Base-by-base conservation (phyloP, 2,329 filamentous ascomycete genomes). In the Fusarium sp. region DNA sequence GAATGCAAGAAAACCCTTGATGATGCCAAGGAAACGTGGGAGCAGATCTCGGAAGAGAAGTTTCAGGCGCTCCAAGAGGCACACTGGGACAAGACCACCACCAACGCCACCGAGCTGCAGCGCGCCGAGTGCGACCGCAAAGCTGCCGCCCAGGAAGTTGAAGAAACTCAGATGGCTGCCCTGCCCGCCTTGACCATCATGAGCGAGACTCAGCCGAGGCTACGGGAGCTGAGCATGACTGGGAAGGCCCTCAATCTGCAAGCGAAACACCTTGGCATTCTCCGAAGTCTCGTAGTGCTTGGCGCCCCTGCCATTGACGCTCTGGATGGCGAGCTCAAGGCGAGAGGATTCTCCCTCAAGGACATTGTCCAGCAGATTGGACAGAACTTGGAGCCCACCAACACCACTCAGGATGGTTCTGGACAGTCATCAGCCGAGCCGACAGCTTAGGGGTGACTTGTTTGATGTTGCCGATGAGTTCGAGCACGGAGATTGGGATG, bases 61-160 rank as follows among this genome's bases (percentile, higher is more conserved):
- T 64, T 64, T 27, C 29, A 53, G 14, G 62, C 27, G 6, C 53
- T 65, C 4, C 34, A 53, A 6, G 27, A 53, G 18, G 34, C 51
- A 13, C 18, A 64, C 14, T 10, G 14, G 20, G 23, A 10, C 20
- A 54, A 64, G 20, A 11, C 44, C 6, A 14, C 61, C 5, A 25
- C 23, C 10, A 53, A 53, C 10, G 16, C 11, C 34, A 16, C 42
- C 5, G 5, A 49, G 14, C 23, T 27, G 14, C 42, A 46, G 25
- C 23, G 10, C 9, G 23, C 23, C 14, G 42, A 49, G 9, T 11
- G n/a, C 23, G 14, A 49, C 23, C 42, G 14, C 42, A 16, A 27
- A 27, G 14, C 7, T 27, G 42, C 14, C 23, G 42, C 14, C 20
- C 27, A 8, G 4, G 36, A 25, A 16, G 14, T 65, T 2, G 4